phyloP scores from a whole-genome alignment of 331 rosid species.

The Prunus yedoensis region DNA sequence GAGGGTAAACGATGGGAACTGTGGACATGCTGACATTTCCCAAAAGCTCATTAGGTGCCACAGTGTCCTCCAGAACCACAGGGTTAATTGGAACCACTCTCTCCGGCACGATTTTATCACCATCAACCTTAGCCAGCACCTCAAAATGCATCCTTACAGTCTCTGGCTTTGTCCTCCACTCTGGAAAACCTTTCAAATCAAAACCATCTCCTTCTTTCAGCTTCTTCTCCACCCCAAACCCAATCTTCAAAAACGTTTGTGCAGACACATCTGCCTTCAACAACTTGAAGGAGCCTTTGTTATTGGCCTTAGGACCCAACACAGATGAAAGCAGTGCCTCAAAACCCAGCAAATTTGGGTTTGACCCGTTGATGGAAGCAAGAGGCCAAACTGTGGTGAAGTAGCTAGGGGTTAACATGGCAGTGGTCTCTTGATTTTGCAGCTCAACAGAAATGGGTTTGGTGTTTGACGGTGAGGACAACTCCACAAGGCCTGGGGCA shows the following conservation, averaged over 20 bases:
- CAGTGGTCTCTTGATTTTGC: conserved; percentile 41
- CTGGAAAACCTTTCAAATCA: conserved; percentile 54
- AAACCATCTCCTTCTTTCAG: conserved; percentile 65
- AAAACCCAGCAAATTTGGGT: conserved; percentile 67
- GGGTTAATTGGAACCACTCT: conserved; percentile 59
- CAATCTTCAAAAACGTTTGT: conserved; percentile 78
- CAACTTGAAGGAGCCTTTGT: conserved; percentile 82
- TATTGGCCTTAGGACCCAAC: conserved; percentile 64
- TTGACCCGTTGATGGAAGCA: conserved; percentile 76
- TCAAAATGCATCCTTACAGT: conserved; percentile 68
- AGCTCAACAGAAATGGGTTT: conserved; percentile 40
- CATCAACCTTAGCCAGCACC: conserved; percentile 86
- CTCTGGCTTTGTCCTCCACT: conserved; percentile 88
- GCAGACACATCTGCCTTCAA: conserved; percentile 86
- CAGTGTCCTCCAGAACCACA: conserved; percentile 49
- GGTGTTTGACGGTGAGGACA: conserved; percentile 57
- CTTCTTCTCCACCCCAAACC: conserved; percentile 84
- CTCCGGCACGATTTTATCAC: conserved; percentile 77
- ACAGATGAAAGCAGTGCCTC: conserved; percentile 74
- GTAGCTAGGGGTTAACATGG: conserved; percentile 60
- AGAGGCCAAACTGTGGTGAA: conserved; percentile 81
- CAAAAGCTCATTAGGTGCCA: conserved; percentile 29
- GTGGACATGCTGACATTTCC: conserved; percentile 65
- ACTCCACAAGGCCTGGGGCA: conserved; percentile 92
- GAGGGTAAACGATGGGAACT: conserved; percentile 50